Evolutionary conservation across 257 asterid genomes (phyloP), one percentile per base, ranked within the genome.

Genomic region (Datura wrightii): DNA sequence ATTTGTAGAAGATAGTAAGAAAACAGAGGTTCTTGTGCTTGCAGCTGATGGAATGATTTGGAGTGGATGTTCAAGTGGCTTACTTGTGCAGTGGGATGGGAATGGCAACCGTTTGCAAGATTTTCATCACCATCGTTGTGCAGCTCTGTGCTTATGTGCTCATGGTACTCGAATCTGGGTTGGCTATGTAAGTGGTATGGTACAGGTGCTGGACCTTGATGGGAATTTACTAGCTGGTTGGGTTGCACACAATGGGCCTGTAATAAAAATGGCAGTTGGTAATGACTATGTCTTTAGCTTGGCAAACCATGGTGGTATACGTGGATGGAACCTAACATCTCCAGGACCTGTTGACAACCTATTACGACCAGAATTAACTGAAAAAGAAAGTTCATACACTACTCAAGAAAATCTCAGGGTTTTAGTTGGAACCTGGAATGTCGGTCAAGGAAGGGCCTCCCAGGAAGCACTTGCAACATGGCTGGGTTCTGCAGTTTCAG

Each of bases 291-390:
- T 95, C 34, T 95, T 88, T 87, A 95, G 97, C 89, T 88, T 97
- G 91, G 99, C 98, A 9, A 94, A 94, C 85, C 99, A 97, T 82
- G 99, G 99, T 1, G 99, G 99, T 37, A 91, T 97, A 83, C 94
- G 99, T 34, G 99, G 97, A 62, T 97, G 99, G 99, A 90, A 84
- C 86, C 88, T 97, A 41, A 91, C 99, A 5, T 97, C 99, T 5
- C 98, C 99, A 1, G 95, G 98, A 24, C 95, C 94, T 59, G 85
- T 94, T 54, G 99, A 97, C 83, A 71, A 79, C 74, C 89, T 97
- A 16, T 18, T 97, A 80, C 86, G 98, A 76, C 89, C 87, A 8
- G 93, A 90, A 66, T 81, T 97, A 84, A 90, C 97, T 2, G 89
- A 87, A 24, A 89, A 89, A 87, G 98, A 94, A 85, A 66, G 83